Percentiles rank a stretch among this genome's conserved stretches.
Conservation (phyloP, 345 rosid genomes). For the Lumnitzera littorea region DNA sequence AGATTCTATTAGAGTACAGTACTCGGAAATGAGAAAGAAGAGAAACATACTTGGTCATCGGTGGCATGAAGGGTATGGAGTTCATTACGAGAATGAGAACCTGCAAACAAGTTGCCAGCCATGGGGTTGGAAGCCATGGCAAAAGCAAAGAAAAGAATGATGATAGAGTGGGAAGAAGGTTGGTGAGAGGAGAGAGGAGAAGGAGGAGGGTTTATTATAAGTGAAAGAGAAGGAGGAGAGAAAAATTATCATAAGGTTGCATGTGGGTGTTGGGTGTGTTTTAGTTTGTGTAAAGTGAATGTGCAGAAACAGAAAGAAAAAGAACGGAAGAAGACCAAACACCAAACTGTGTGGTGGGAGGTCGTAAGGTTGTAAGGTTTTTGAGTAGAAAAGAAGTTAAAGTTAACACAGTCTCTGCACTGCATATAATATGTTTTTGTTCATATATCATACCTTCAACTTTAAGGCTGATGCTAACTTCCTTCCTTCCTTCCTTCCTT, state of each 20-base stretch:
- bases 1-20: no score
- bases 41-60: conserved; percentile 29
- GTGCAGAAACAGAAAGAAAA: conserved; percentile 1
- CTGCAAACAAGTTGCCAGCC: conserved; percentile 38
- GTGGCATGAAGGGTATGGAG: conserved; percentile 16
- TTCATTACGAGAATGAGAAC: conserved; percentile 25
- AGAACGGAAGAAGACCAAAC: neutral
- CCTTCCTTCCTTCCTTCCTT: conserved; percentile 16
- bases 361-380: conserved; percentile 35
- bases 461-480: conserved; percentile 16
- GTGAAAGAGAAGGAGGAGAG: conserved; percentile 4
- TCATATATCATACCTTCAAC: conserved; percentile 20
- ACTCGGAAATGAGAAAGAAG: neutral
- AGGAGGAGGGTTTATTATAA: neutral
- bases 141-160: conserved; percentile 11
- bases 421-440: no score
- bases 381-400: conserved; percentile 60
- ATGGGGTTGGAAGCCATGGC: conserved; percentile 46
- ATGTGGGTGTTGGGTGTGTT: neutral
- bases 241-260: no score
- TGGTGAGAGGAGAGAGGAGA: conserved; percentile 8
- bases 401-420: no score
- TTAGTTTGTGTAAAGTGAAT: conserved; percentile 4
- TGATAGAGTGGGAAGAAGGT: conserved; percentile 15
- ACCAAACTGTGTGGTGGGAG: conserved; percentile 87